Evolutionary conservation across 1,139 yeast genomes (phyloP), one percentile per base, ranked within the genome.

Genomic region (Pichia sp.): DNA sequence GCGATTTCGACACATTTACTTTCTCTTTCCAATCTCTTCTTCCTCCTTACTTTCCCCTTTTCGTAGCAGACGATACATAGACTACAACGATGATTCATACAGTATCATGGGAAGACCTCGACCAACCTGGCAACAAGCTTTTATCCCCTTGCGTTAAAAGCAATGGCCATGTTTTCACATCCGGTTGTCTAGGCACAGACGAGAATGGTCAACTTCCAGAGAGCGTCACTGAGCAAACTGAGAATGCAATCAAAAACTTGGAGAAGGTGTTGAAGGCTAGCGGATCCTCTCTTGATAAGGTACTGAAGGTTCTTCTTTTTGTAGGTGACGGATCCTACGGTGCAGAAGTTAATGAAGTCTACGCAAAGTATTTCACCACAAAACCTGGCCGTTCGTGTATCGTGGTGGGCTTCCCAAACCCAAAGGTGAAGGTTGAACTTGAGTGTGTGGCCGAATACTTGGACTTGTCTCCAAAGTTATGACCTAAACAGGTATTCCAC

Each of bases 341-440:
- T 26, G 55, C 64, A 16, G 58, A 53, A 22, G 64, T 74, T 50
- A 74, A 72, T 53, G 55, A 61, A 37, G 64, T 73, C 27, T 74
- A 73, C 52, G 64, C 60, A 18, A 58, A 64, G 45, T 60, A 66
- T 51, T 69, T 74, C 52, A 58, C 62, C 3, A 63, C 63, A 35
- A 63, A 64, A 50, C 81, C 81, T n/a, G 72, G 74, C 20, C 63
- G 81, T 56, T 66, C 74, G 35, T 72, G 78, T 51, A 67, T 73
- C 21, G 63, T 71, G 29, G 70, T 64, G 18, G 56, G 52, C 6
- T 69, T 69, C 56, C 73, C 73, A 27, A 61, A 66, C 46, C 51
- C 56, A 8, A 44, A 51, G 7, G 39, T 67, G 15, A 60, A 65
- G 40, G 69, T 69, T 20, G 74, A 69, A 49, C 42, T 69, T 28